These are phyloP conservation scores for Ogataea polymorpha DNA, from an alignment of 805 yeast species.

Conservation along the genomic window DNA sequence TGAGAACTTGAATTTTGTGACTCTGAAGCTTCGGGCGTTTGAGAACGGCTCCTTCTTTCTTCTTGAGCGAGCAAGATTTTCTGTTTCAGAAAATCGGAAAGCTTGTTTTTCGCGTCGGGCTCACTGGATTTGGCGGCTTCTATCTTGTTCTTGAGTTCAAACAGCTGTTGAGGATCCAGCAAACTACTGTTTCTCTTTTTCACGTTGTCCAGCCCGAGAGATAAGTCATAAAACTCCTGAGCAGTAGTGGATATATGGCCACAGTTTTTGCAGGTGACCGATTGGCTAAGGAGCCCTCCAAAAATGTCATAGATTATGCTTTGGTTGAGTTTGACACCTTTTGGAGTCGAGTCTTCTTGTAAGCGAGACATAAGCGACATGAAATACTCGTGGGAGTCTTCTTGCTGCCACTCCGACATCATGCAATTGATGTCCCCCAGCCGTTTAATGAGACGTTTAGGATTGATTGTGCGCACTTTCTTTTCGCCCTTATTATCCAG, in stretches of 20 bases:
- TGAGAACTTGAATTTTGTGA: constrained; percentile 6
- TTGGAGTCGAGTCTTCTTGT: constrained; percentile 91
- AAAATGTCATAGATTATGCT: constrained; percentile 88
- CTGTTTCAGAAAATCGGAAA: constrained; percentile 30
- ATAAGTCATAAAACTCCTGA: constrained; percentile 91
- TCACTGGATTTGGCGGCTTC: constrained; percentile 26
- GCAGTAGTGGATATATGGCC: constrained; percentile 79
- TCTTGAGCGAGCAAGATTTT: constrained; percentile 29
- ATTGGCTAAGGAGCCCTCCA: constrained; percentile 85
- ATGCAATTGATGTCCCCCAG: constrained; percentile 85
- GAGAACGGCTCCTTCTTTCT: constrained; percentile 24
- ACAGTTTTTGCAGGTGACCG: constrained; percentile 80
- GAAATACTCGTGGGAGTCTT: constrained; percentile 95
- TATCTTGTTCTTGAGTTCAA: constrained; percentile 27
- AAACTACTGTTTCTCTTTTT: constrained; percentile 39
- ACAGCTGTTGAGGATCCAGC: constrained; percentile 28
- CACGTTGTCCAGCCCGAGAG: constrained; percentile 65
- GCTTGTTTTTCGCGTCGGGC: constrained; percentile 20
- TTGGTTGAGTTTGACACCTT: constrained; percentile 76
- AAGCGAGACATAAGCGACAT: constrained; percentile 86
- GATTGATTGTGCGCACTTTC: constrained; percentile 57
- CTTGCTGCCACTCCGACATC: constrained; percentile 98
- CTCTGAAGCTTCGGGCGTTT: constrained; percentile 21
- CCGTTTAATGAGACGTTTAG: constrained; percentile 66
- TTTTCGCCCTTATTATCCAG: constrained; percentile 39